These are phyloP conservation scores for Pelargonium cotyledonis DNA, from an alignment of 441 rosid genomes.

Conservation along the genomic window DNA sequence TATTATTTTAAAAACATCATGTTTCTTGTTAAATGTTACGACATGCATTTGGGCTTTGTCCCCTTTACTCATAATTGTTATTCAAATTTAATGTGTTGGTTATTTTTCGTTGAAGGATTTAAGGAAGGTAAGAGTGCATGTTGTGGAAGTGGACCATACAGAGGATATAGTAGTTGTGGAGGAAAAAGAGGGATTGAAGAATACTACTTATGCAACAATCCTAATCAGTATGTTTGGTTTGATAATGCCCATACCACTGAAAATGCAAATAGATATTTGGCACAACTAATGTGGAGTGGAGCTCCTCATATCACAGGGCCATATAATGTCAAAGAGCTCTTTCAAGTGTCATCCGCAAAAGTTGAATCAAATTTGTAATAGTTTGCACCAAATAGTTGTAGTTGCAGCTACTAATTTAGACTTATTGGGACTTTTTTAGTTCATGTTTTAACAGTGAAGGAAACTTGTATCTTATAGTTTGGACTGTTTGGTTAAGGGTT, in stretches of 20 bases:
- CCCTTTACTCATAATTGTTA: neutral
- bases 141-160: constrained; percentile 32
- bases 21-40: too few species aligned
- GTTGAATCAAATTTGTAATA: too few species aligned
- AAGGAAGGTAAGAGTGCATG: constrained; percentile 28
- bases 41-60: too few species aligned
- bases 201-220: neutral
- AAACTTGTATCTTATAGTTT: too few species aligned
- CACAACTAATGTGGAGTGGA: neutral
- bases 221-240: neutral
- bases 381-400: too few species aligned
- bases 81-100: neutral
- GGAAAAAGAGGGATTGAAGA: neutral
- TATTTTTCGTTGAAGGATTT: constrained; percentile 25
- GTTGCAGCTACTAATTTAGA: too few species aligned
- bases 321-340: neutral
- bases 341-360: neutral
- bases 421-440: too few species aligned
- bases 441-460: too few species aligned
- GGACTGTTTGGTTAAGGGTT: too few species aligned
- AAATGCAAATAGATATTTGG: neutral
- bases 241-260: neutral
- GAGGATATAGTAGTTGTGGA: neutral
- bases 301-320: neutral
- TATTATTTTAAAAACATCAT: too few species aligned